A percentile compares a stretch with the other conserved stretches of the same genome.
Evolutionary conservation across 176 grass and related monocot genomes (phyloP).

Genomic region (Aegilops bicornis): DNA sequence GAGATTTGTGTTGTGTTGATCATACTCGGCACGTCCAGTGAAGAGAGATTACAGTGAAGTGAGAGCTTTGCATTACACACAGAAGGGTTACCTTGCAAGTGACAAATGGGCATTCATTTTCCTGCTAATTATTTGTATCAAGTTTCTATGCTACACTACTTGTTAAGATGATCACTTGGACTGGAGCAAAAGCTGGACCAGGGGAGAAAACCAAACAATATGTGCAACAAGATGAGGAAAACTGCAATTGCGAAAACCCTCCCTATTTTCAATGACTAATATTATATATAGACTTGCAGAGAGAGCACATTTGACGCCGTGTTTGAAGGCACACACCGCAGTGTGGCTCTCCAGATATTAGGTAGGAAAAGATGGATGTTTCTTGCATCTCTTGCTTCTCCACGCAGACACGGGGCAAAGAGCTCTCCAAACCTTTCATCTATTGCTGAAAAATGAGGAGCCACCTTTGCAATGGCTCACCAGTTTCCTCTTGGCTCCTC

Average conservation of each 20-base stretch:
- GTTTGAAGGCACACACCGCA: constrained; percentile 6
- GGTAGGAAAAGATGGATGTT: constrained; percentile 27
- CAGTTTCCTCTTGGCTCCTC: constrained; percentile 47
- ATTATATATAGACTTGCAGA: constrained; percentile 11
- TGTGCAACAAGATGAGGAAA: constrained; percentile 55
- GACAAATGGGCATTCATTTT: constrained; percentile 40
- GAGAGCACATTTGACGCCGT: not conserved
- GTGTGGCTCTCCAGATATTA: constrained; percentile 11
- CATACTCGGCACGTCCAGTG: not conserved
- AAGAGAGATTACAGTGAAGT: not conserved
- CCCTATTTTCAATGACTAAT: constrained; percentile 33
- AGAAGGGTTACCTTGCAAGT: constrained; percentile 6
- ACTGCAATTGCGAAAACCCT: constrained; percentile 32
- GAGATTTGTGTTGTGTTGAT: constrained; percentile 31
- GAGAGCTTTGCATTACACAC: constrained; percentile 14
- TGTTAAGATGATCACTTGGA: constrained; percentile 39
- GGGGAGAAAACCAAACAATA: constrained; percentile 33
- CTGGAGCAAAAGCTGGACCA: constrained; percentile 13
- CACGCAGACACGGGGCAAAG: constrained; percentile 5
- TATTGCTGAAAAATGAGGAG: constrained; percentile 30
- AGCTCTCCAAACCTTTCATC: constrained; percentile 19
- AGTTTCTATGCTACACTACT: constrained; percentile 33
- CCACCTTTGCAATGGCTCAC: not conserved
- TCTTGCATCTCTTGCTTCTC: constrained; percentile 31
- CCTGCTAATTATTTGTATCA: constrained; percentile 49